phyloP scores from a whole-genome alignment of 73 alveolate genomes.

The Blepharisma japonicum region DNA sequence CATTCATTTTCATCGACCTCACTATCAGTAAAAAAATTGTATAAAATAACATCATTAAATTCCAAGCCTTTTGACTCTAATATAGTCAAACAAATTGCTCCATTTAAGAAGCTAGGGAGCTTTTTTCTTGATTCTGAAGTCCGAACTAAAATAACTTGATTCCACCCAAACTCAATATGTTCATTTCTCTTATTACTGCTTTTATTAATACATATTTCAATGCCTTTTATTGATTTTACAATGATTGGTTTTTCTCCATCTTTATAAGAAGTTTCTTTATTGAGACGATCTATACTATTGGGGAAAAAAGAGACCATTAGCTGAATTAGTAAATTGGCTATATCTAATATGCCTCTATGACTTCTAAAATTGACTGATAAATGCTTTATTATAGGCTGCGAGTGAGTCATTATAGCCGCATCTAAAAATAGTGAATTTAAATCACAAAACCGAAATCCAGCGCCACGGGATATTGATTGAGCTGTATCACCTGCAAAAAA shows the following conservation, averaged over 20 bases:
- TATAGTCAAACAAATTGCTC: slow-evolving; percentile 58
- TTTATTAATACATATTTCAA: slow-evolving; percentile 34
- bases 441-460: slow-evolving; percentile 69
- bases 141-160: slow-evolving; percentile 62
- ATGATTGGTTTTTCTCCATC: slow-evolving; percentile 76
- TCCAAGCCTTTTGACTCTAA: slow-evolving; percentile 71
- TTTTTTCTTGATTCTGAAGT: slow-evolving; percentile 47
- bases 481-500: slow-evolving; percentile 85
- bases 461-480: slow-evolving; percentile 80
- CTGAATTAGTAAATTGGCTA: slow-evolving; percentile 69
- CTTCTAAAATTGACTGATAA: slow-evolving; percentile 70
- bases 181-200: slow-evolving; percentile 33
- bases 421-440: no score
- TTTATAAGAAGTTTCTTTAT: slow-evolving; percentile 59
- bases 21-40: slow-evolving; percentile 55
- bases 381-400: slow-evolving; percentile 31
- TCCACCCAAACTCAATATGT: slow-evolving; percentile 71
- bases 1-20: slow-evolving; percentile 33
- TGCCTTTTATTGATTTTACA: slow-evolving; percentile 34
- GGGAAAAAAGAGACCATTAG: slow-evolving; percentile 80
- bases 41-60: slow-evolving; percentile 69
- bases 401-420: no score
- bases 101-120: slow-evolving; percentile 41
- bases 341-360: slow-evolving; percentile 65
- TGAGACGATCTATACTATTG: slow-evolving; percentile 64